phyloP scores from a whole-genome alignment of 2,329 filamentous ascomycete species.

The Helotiales sp. region DNA sequence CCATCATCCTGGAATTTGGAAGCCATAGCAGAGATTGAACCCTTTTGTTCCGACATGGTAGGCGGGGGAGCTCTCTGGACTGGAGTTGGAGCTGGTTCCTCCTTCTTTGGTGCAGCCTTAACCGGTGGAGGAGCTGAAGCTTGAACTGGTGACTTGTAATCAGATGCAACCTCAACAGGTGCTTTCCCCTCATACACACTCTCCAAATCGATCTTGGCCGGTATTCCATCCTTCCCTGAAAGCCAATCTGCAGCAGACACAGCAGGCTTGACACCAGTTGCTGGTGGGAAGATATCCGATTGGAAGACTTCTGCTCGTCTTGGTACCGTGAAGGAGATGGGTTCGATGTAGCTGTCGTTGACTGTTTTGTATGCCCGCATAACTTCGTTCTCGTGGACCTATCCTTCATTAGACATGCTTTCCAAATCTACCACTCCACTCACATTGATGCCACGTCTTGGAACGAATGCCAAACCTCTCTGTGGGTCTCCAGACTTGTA shows the following conservation, averaged over 20 bases:
- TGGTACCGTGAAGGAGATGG: slow-evolving; percentile 96
- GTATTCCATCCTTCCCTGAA: slow-evolving; percentile 79
- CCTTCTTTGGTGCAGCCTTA: slow-evolving; percentile 52
- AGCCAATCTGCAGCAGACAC: slow-evolving; percentile 85
- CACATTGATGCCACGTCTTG: slow-evolving; percentile 91
- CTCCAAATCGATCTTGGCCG: slow-evolving; percentile 92
- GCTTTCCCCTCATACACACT: slow-evolving; percentile 86
- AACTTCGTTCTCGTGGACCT: slow-evolving; percentile 94
- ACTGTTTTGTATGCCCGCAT: slow-evolving; percentile 97
- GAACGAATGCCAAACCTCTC: slow-evolving; percentile 90
- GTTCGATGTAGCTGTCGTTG: slow-evolving; percentile 92
- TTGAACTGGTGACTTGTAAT: slow-evolving; percentile 64
- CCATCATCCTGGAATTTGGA: slow-evolving; percentile 82
- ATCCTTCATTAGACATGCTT: slow-evolving; percentile 31
- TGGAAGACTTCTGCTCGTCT: slow-evolving; percentile 94
- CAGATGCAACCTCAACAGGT: slow-evolving; percentile 75
- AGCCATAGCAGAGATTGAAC: slow-evolving; percentile 83
- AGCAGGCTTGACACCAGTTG: slow-evolving; percentile 78
- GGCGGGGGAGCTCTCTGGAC: slow-evolving; percentile 61
- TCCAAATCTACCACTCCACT: slow-evolving; percentile 38
- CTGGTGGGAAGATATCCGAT: slow-evolving; percentile 93
- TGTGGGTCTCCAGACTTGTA: slow-evolving; percentile 98
- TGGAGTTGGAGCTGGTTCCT: slow-evolving; percentile 56
- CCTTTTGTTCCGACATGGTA: slow-evolving; percentile 82
- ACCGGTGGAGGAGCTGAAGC: slow-evolving; percentile 51